phyloP scores from a whole-genome alignment of 2,329 filamentous ascomycete species.

The Rosellinia necatrix region DNA sequence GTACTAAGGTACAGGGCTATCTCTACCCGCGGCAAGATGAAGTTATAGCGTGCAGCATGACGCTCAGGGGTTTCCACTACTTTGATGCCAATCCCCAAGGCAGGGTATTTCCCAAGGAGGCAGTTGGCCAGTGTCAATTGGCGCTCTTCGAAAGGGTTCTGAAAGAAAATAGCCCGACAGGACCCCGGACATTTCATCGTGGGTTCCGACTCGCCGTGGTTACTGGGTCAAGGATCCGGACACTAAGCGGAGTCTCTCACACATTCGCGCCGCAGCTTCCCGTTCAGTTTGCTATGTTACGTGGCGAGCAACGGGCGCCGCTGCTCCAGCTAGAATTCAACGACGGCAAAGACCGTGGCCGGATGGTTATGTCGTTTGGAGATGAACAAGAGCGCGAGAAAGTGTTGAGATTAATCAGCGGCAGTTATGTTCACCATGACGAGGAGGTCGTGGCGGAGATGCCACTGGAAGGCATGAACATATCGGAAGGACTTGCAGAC shows the following conservation, averaged over 20 bases:
- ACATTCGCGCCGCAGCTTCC: slow-evolving; percentile 67
- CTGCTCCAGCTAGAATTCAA: slow-evolving; percentile 73
- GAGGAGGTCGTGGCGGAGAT: slow-evolving; percentile 76
- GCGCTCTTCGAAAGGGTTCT: slow-evolving; percentile 74
- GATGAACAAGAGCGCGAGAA: slow-evolving; percentile 71
- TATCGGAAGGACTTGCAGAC: slow-evolving; percentile 59
- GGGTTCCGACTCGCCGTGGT: slow-evolving; percentile 80
- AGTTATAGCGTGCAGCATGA: slow-evolving; percentile 68
- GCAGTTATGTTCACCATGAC: slow-evolving; percentile 67
- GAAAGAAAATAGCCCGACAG: slow-evolving; percentile 72
- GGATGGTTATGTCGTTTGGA: slow-evolving; percentile 77
- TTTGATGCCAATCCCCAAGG: slow-evolving; percentile 74
- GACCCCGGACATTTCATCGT: slow-evolving; percentile 72
- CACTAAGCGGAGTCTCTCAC: slow-evolving; percentile 76
- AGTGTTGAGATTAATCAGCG: slow-evolving; percentile 75
- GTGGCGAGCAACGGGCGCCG: slow-evolving; percentile 71
- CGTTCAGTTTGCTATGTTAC: slow-evolving; percentile 77
- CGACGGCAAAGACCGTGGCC: slow-evolving; percentile 67
- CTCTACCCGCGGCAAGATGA: slow-evolving; percentile 74
- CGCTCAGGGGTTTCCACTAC: slow-evolving; percentile 77
- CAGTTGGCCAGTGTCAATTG: slow-evolving; percentile 71
- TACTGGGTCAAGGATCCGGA: slow-evolving; percentile 77
- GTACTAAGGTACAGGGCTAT: slow-evolving; percentile 73
- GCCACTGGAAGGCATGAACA: slow-evolving; percentile 65
- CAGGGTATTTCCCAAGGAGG: slow-evolving; percentile 75